Base-by-base conservation (phyloP, 208 protist species). In the Borovskyia barvae region DNA sequence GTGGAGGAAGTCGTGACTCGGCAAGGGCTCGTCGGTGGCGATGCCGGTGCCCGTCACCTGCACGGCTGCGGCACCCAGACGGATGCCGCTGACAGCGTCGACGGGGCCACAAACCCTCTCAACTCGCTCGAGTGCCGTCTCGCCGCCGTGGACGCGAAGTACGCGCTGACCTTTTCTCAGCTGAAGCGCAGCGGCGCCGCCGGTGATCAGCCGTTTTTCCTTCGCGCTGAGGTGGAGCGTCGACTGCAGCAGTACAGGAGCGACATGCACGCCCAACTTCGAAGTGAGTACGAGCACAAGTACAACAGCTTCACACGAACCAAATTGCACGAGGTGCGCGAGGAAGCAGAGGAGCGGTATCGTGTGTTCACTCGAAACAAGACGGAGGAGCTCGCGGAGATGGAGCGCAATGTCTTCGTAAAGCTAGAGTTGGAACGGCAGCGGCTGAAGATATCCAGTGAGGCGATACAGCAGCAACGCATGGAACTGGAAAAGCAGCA, bases 111-210 rank as follows among this genome's bases (percentile, higher is more conserved):
- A 7, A 79, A 75, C 33, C 64, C 81, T 2, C 66, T 77, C 20
- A 72, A 76, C n/a, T 79, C 88, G 7, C 74, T 94, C 24, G 84
- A 94, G 67, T 76, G 76, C 50, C 84, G 88, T 0, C 80, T 94
- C 30, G 88, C 88, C 11, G 88, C 88, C 1, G 85, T 94, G 8
- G 88, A 94, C 39, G 88, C 85, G 19, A 87, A 92, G 66, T 90
- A 94, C 57, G 82, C 88, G 2, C 72, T 94, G 7, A 75, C 75
- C 28, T 92, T 90, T 59, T 53, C 88, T 0, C 85, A 82, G 60
- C 60, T 87, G 29, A 35, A 61, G 24, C 75, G 78, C 26, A 60
- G 40, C 37, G 41, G 60, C 36, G 58, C 37, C 22, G 14, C 62
- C 0, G 62, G 40, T 1, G 71, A 77, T 55, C 64, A 77, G 40